Percentiles rank a stretch among this genome's conserved stretches.
Evolutionary conservation across 2,329 filamentous ascomycete genomes (phyloP).

Genomic region (Pseudogymnoascus sp.): DNA sequence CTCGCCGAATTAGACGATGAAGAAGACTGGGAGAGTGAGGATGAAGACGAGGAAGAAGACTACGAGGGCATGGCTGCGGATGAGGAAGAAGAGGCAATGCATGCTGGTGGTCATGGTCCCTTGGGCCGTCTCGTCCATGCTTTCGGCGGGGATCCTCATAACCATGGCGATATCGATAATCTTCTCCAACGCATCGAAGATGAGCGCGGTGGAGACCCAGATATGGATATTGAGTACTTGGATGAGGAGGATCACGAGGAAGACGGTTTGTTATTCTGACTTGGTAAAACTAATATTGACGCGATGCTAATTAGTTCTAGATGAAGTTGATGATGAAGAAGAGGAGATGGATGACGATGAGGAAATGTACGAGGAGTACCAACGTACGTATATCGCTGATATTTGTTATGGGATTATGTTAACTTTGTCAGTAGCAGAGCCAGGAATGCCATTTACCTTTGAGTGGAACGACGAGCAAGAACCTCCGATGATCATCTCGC

Average conservation of each 20-base stretch:
- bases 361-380: constrained; percentile 53
- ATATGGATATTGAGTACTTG: constrained; percentile 39
- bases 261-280: constrained; percentile 36
- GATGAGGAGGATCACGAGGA: constrained; percentile 54
- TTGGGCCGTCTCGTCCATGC: constrained; percentile 50
- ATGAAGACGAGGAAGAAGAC: constrained; percentile 48
- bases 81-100: constrained; percentile 43
- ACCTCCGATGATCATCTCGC: constrained; percentile 34
- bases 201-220: constrained; percentile 42
- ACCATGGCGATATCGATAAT: constrained; percentile 30
- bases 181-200: constrained; percentile 34
- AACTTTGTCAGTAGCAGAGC: constrained; percentile 23
- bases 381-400: constrained; percentile 37
- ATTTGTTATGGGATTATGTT: background rate
- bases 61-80: constrained; percentile 41
- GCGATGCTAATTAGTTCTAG: constrained; percentile 9
- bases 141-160: constrained; percentile 30
- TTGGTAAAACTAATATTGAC: background rate
- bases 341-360: constrained; percentile 62
- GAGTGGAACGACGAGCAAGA: constrained; percentile 54
- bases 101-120: constrained; percentile 32
- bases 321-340: constrained; percentile 57
- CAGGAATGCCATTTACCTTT: constrained; percentile 37
- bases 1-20: constrained; percentile 50
- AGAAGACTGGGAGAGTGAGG: constrained; percentile 55